Evolutionary conservation across 139 green algal species (phyloP).

Genomic region (Asterochloris sp.): DNA sequence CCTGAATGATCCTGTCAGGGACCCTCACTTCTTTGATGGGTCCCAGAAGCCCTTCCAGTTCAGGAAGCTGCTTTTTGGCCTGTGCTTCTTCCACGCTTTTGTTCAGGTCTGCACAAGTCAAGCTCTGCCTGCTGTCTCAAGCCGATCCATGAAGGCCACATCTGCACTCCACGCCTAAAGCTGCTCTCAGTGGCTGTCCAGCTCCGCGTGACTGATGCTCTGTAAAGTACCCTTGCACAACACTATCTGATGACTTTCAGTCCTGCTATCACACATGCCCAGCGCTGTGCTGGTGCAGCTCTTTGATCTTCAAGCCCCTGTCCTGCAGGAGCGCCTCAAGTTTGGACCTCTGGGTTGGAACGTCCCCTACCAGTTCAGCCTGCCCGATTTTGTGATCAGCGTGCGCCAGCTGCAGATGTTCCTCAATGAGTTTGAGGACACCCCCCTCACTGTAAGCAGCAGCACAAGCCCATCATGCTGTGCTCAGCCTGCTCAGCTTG

Average conservation of each 20-base stretch:
- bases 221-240: slow-evolving; percentile 50
- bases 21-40: slow-evolving; percentile 52
- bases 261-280: slow-evolving; percentile 14
- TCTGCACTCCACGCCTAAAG: no score
- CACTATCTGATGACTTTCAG: no score
- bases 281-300: slow-evolving; percentile 68
- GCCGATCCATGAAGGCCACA: no score
- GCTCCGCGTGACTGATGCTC: slow-evolving; percentile 73
- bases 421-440: slow-evolving; percentile 48
- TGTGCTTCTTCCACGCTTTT: slow-evolving; percentile 43
- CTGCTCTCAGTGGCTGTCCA: slow-evolving; percentile 82
- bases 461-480: no score
- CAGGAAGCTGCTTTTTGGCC: slow-evolving; percentile 36
- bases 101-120: slow-evolving; percentile 56
- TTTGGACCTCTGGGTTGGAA: slow-evolving; percentile 67
- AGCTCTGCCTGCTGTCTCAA: no score
- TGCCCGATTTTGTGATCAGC: slow-evolving; percentile 62
- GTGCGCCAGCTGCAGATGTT: slow-evolving; percentile 71
- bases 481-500: no score
- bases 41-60: slow-evolving; percentile 30
- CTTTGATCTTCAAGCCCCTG: slow-evolving; percentile 44
- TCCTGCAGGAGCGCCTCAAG: slow-evolving; percentile 46
- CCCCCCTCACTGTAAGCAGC: no score
- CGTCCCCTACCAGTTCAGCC: slow-evolving; percentile 64
- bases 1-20: slow-evolving; percentile 51